These are phyloP conservation scores for Micractinium sp. DNA, from an alignment of 139 green algal genomes.

Conservation along the genomic window DNA sequence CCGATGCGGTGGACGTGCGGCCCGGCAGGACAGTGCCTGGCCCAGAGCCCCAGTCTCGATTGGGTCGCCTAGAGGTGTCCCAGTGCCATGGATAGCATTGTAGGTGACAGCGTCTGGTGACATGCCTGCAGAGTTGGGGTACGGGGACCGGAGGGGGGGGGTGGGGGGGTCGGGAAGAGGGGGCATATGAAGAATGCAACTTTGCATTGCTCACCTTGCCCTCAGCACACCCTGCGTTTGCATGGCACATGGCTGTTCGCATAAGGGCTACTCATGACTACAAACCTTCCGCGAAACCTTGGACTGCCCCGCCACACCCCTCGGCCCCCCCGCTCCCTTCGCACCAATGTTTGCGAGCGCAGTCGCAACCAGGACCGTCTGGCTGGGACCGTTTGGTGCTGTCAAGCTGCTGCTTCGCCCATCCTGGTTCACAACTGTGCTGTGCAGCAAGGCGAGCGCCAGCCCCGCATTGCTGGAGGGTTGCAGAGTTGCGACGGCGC, in stretches of 20 bases:
- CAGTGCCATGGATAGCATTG: constrained; percentile 75
- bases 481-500: constrained; percentile 16
- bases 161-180: not conserved
- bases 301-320: not conserved
- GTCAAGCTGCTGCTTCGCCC: constrained; percentile 63
- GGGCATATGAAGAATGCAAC: not conserved
- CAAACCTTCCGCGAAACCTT: not conserved
- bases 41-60: constrained; percentile 81
- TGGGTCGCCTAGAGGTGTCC: constrained; percentile 89
- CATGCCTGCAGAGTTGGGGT: not conserved
- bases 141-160: too few species aligned
- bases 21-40: not conserved
- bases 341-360: constrained; percentile 39
- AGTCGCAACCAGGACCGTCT: constrained; percentile 48
- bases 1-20: not conserved
- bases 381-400: constrained; percentile 64
- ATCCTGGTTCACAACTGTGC: constrained; percentile 62
- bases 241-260: not conserved
- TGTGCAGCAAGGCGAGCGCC: constrained; percentile 30
- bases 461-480: not conserved
- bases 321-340: too few species aligned
- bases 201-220: not conserved
- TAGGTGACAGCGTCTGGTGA: constrained; percentile 21
- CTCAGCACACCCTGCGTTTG: not conserved
- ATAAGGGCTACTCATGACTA: not conserved